phyloP scores from a whole-genome alignment of 495 filamentous ascomycete genomes.

The Penicillium desertorum region DNA sequence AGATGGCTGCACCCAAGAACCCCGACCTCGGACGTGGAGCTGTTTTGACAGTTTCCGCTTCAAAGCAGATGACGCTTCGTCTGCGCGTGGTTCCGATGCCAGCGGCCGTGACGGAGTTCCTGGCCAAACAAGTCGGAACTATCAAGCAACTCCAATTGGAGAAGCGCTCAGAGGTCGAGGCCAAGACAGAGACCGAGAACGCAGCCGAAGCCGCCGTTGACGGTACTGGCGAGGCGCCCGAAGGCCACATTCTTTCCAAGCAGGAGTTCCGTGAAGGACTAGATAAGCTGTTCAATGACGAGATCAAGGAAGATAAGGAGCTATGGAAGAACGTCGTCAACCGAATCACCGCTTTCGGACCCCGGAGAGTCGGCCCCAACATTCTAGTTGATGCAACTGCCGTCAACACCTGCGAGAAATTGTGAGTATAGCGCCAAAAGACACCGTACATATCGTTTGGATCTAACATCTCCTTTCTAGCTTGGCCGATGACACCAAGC shows the following conservation, averaged over 20 bases:
- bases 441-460: neutral
- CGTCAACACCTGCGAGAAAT: conserved; percentile 68
- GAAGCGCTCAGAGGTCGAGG: conserved; percentile 48
- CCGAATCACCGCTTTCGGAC: conserved; percentile 85
- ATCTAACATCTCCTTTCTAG: conserved; percentile 26
- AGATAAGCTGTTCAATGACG: conserved; percentile 59
- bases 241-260: conserved; percentile 58
- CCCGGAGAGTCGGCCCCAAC: conserved; percentile 81
- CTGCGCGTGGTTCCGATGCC: conserved; percentile 82
- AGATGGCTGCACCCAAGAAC: conserved; percentile 87
- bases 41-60: conserved; percentile 70
- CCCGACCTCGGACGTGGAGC: conserved; percentile 86
- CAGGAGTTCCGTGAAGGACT: conserved; percentile 76
- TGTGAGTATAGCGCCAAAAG: conserved; percentile 50
- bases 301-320: conserved; percentile 62
- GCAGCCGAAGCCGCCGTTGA: conserved; percentile 30
- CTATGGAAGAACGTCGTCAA: conserved; percentile 76
- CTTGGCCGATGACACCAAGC: conserved; percentile 41
- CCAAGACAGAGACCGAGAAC: conserved; percentile 39
- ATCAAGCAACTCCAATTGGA: conserved; percentile 80
- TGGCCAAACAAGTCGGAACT: conserved; percentile 71
- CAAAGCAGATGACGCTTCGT: conserved; percentile 78
- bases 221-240: conserved; percentile 50
- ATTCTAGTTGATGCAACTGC: conserved; percentile 82
- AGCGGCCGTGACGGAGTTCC: conserved; percentile 74